Conservation (phyloP, 169 alveolate species). For the Cryptosporidium viatorum region DNA sequence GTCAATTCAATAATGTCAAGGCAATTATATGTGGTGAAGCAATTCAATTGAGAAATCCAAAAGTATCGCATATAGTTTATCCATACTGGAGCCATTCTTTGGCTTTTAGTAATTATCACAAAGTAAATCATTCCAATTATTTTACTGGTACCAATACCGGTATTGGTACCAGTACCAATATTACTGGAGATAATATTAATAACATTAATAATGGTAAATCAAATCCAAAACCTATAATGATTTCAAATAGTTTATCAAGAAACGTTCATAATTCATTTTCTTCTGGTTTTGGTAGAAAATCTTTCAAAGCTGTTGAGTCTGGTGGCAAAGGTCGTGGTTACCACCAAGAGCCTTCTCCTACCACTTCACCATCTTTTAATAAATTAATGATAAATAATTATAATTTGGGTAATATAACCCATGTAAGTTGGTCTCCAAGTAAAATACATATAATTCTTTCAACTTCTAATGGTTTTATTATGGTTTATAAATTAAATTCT, state of each 20-base stretch:
- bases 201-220: background rate
- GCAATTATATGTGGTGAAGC: slow-evolving; percentile 69
- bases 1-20: slow-evolving; percentile 25
- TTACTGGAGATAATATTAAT: background rate
- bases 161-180: background rate
- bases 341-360: background rate
- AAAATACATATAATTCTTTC: slow-evolving; percentile 31
- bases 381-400: background rate
- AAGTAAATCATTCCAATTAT: background rate
- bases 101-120: slow-evolving; percentile 32
- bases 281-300: background rate
- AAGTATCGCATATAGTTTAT: slow-evolving; percentile 3
- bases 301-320: background rate
- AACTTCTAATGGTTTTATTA: slow-evolving; percentile 46
- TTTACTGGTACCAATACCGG: background rate
- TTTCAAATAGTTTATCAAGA: background rate
- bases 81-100: slow-evolving; percentile 66
- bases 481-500: slow-evolving; percentile 36
- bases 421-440: slow-evolving; percentile 68
- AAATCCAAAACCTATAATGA: slow-evolving; percentile 9
- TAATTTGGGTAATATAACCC: slow-evolving; percentile 24
- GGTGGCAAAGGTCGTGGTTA: background rate
- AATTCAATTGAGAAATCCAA: slow-evolving; percentile 3
- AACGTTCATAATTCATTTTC: background rate
- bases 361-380: too few relatives aligned